A percentile compares a stretch with the other conserved stretches of the same genome.
phyloP scores from a whole-genome alignment of 441 rosid genomes.

The Gossypium trilobum region DNA sequence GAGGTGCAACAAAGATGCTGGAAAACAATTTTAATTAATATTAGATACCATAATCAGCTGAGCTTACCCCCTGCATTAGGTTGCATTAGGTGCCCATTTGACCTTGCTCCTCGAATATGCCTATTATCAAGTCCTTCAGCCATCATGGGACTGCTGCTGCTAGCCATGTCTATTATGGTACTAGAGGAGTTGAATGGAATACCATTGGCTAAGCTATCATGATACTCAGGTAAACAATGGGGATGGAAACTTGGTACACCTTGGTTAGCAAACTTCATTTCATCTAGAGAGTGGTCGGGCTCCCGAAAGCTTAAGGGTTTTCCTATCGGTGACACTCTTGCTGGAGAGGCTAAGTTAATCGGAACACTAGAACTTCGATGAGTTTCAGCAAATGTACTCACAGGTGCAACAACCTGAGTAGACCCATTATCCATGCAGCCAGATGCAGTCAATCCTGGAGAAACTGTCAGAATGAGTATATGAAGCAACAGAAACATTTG shows the following conservation, averaged over 20 bases:
- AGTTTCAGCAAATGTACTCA: constrained; percentile 35
- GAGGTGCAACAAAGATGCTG: neutral
- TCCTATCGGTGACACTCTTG: constrained; percentile 34
- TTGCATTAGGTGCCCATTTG: constrained; percentile 54
- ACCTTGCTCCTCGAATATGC: constrained; percentile 43
- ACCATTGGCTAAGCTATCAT: constrained; percentile 35
- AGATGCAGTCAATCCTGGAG: constrained; percentile 31
- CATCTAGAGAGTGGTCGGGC: constrained; percentile 34
- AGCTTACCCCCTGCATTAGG: constrained; percentile 67
- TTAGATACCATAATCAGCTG: constrained; percentile 13
- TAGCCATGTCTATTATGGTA: constrained; percentile 38
- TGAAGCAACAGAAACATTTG: neutral
- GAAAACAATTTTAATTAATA: neutral
- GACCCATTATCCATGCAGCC: constrained; percentile 35
- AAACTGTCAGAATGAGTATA: constrained; percentile 25
- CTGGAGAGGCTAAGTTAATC: constrained; percentile 33
- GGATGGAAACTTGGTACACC: constrained; percentile 45
- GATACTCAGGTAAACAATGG: constrained; percentile 52
- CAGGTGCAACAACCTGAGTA: constrained; percentile 29
- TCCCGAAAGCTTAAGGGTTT: constrained; percentile 33
- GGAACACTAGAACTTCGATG: constrained; percentile 38
- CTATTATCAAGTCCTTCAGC: constrained; percentile 51
- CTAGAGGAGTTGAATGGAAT: constrained; percentile 38
- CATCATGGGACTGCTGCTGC: constrained; percentile 40
- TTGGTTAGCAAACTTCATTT: constrained; percentile 36